These are phyloP conservation scores for Jatropha podagrica DNA, from an alignment of 441 rosid species.

Conservation along the genomic window DNA sequence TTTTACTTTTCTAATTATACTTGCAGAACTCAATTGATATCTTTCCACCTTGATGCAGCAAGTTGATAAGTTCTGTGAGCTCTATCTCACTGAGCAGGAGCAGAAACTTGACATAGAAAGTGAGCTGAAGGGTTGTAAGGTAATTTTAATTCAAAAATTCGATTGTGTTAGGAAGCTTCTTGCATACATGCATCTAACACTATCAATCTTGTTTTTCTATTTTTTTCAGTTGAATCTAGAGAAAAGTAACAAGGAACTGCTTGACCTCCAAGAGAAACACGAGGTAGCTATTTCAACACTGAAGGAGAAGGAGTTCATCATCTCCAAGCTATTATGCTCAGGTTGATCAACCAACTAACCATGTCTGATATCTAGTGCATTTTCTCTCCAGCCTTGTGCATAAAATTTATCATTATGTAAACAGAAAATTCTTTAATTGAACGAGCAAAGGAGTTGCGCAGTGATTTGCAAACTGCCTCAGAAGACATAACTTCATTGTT, in stretches of 20 bases:
- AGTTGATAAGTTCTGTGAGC: slow-evolving; percentile 59
- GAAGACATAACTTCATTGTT: slow-evolving; percentile 66
- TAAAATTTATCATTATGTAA: slow-evolving; percentile 16
- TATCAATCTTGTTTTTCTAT: slow-evolving; percentile 1
- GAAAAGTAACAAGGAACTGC: slow-evolving; percentile 51
- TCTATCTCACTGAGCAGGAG: slow-evolving; percentile 68
- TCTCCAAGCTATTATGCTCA: slow-evolving; percentile 58
- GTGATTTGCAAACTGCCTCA: slow-evolving; percentile 77
- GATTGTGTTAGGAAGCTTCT: slow-evolving; percentile 10
- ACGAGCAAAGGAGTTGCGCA: slow-evolving; percentile 60
- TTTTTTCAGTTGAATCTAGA: slow-evolving; percentile 55
- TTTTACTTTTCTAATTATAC: not conserved
- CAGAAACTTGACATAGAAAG: slow-evolving; percentile 61
- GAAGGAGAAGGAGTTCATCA: slow-evolving; percentile 56
- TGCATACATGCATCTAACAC: slow-evolving; percentile 10
- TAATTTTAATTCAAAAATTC: slow-evolving; percentile 26
- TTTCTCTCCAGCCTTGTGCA: slow-evolving; percentile 4
- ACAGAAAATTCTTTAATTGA: slow-evolving; percentile 68
- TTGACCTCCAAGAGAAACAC: slow-evolving; percentile 68
- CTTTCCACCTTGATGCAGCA: slow-evolving; percentile 49
- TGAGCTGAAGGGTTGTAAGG: slow-evolving; percentile 74
- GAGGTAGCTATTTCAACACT: slow-evolving; percentile 41
- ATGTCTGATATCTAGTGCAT: slow-evolving; percentile 4
- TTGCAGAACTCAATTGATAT: not conserved
- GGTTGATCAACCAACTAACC: slow-evolving; percentile 36